Evolutionary conservation across 306 rosid genomes (phyloP), one percentile per base, ranked within the genome.

Genomic region (Castanea mollissima): DNA sequence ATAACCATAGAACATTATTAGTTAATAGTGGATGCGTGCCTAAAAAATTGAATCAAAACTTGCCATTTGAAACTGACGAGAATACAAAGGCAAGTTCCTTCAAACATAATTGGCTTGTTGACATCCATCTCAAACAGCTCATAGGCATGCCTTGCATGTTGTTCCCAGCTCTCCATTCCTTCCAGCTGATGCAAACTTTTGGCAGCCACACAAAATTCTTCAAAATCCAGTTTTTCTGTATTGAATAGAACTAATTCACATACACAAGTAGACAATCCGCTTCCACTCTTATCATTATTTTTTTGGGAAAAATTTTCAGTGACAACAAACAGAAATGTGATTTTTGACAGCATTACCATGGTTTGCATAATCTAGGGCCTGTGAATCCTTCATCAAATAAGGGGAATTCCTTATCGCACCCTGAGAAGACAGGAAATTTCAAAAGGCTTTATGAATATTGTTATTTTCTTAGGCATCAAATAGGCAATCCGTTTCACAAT

Each of bases 171-270:
- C 64, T 87, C 93, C 88, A 83, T 80, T 69, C 92, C 97, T 82
- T 89, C 49, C 91, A 93, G 87, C 84, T 91, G 97, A 86, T 91
- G 92, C 56, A 93, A 91, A 80, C 98, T 89, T 71, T 86, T 73
- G 60, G 94, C 90, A 60, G 97, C 92, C 72, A 91, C 93, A 77
- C 97, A 88, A 78, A 93, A 93, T 81, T 91, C 98, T 88, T 93
- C 94, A 78, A 93, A 93, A 80, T 93, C 92, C 77, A 93, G 31
- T 76, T 86, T 87, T 76, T 88, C 23, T 87, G 80, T 91, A 91
- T 59, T 87, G 94, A 58, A 44, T 44, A 44, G 12, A 44, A 44
- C 49, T 1, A 44, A 44, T 44, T 6, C 9, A 44, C 0, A 87
- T 83, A 51, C 57, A 77, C 13, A 12, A 59, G 59, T 55, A 35